Base-by-base conservation (phyloP, 495 filamentous ascomycete genomes). In the Neurospora sp. region DNA sequence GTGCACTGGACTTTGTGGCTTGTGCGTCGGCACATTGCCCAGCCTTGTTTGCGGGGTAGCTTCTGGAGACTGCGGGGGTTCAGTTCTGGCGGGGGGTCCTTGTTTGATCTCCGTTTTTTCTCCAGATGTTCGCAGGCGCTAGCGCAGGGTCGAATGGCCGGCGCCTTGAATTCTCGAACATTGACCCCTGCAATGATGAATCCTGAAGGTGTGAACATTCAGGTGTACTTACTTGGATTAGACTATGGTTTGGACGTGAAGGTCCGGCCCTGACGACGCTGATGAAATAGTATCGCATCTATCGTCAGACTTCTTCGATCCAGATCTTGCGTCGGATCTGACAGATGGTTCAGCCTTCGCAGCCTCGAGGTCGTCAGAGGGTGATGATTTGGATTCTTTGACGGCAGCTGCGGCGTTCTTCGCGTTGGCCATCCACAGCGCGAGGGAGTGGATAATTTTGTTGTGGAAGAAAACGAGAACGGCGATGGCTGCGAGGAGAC, bases 381-480 rank as follows among this genome's bases (percentile, higher is more conserved):
- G 0, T 66, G 54, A 5, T 0, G 24, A 17, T 62, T 34, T 62
- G 54, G 54, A 62, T 34, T 2, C 54, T 28, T 62, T 34, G 0
- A 4, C 54, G 54, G 28, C 24, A 15, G 2, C 54, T 62, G 15
- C 54, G 54, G 54, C 54, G 54, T 62, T 62, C 13, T 34, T 62
- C 54, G 54, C 28, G 54, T 62, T 28, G 28, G 54, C 54, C 54
- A 62, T 62, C 54, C 54, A 62, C 54, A 34, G 28, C 54, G 54
- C 28, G 28, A 62, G 15, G 28, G 34, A 62, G 42, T 5, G 34
- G 69, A 75, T 69, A 38, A 73, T 73, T 43, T 73, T 75, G 24
- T 71, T 39, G 43, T 38, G 74, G 71, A 71, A 36, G 38, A 73
- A 71, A 11, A 39, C n/a, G 38, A 76, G 15, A 39, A 74, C 5